phyloP scores from a whole-genome alignment of 2,329 filamentous ascomycete genomes.

The Fusarium proliferatum region DNA sequence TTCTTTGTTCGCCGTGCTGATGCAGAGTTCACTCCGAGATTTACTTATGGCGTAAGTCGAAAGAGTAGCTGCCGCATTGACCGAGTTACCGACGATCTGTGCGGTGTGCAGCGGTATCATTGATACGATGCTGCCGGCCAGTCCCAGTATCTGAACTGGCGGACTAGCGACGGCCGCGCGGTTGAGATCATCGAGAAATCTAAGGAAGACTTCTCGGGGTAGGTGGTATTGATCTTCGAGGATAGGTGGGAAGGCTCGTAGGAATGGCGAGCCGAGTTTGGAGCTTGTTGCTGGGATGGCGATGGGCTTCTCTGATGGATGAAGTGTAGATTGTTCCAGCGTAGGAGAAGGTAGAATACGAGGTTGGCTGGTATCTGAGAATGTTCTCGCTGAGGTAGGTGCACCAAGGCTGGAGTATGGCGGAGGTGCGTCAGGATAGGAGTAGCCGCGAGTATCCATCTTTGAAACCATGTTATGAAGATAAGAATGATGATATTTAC shows the following conservation, averaged over 20 bases:
- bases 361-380: accelerated
- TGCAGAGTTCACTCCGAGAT: not conserved
- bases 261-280: not conserved
- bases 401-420: not conserved
- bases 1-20: not conserved
- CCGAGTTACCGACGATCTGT: not conserved
- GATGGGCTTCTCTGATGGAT: not conserved
- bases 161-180: not conserved
- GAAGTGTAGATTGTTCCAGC: not conserved
- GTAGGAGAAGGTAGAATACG: not conserved
- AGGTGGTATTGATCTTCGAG: not conserved
- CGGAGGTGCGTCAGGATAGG: not conserved
- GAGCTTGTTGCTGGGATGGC: not conserved
- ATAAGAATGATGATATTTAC: accelerated
- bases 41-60: not conserved
- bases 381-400: not conserved
- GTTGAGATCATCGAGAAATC: not conserved
- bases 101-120: not conserved
- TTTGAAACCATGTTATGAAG: too few species aligned
- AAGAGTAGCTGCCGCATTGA: not conserved
- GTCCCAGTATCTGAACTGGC: not conserved
- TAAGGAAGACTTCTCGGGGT: not conserved
- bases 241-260: not conserved
- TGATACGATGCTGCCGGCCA: not conserved
- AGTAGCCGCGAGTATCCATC: not conserved